Conservation (phyloP, 2,329 filamentous ascomycete species). For the Eutypa lata region DNA sequence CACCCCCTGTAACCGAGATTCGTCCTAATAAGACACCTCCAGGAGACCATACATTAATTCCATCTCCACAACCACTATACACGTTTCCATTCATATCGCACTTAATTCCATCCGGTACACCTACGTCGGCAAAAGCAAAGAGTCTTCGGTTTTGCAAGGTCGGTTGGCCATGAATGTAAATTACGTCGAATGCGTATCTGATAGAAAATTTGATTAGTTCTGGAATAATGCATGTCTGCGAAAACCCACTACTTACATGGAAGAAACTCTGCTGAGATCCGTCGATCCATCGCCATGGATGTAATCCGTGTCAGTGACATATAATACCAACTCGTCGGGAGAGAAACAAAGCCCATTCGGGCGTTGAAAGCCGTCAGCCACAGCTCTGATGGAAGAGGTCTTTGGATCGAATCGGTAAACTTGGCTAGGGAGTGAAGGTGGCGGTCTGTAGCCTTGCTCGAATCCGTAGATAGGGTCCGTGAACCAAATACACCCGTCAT, state of each 20-base stretch:
- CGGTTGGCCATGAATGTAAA: constrained; percentile 23
- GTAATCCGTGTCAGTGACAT: constrained; percentile 41
- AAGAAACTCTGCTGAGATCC: constrained; percentile 17
- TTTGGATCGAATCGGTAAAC: constrained; percentile 45
- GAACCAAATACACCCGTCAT: constrained; percentile 46
- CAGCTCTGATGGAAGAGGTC: constrained; percentile 35
- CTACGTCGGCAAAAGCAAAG: constrained; percentile 46
- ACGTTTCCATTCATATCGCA: constrained; percentile 45
- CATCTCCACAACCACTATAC: constrained; percentile 47
- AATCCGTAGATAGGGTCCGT: constrained; percentile 48
- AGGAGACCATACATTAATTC: constrained; percentile 45
- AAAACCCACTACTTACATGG: constrained; percentile 22
- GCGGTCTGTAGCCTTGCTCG: constrained; percentile 43
- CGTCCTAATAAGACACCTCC: constrained; percentile 44
- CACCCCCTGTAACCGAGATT: constrained; percentile 38
- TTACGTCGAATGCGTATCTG: constrained; percentile 35
- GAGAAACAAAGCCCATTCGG: constrained; percentile 45
- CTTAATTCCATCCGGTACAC: constrained; percentile 47
- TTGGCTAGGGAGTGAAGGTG: constrained; percentile 40
- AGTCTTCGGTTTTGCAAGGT: constrained; percentile 46
- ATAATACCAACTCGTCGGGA: constrained; percentile 41
- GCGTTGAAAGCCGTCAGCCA: constrained; percentile 45
- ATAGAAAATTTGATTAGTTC: not conserved
- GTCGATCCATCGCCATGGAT: constrained; percentile 30
- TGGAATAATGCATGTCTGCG: too few relatives aligned